A percentile compares a stretch with the other conserved stretches of the same genome.
phyloP scores from a whole-genome alignment of 2,329 filamentous ascomycete genomes.

The Ampelomyces quisqualis region DNA sequence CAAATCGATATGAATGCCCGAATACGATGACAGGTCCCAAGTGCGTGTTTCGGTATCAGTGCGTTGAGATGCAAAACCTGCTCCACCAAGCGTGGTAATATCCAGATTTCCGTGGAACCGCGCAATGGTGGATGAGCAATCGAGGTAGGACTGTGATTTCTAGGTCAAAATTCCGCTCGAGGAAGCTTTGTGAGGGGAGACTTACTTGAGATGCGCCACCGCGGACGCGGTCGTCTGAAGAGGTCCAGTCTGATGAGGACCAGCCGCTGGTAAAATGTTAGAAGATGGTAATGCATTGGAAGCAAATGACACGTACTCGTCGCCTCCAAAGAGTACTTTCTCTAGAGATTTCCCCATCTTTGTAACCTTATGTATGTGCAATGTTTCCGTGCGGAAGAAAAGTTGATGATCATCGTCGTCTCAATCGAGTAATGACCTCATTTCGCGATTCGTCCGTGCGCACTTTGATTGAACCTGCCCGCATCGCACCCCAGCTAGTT shows the following conservation, averaged over 20 bases:
- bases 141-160: conserved; percentile 49
- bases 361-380: neutral
- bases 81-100: conserved; percentile 72
- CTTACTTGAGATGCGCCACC: conserved; percentile 64
- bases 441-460: conserved; percentile 8
- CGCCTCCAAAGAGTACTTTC: conserved; percentile 33
- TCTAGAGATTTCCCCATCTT: conserved; percentile 1
- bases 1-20: conserved; percentile 61
- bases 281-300: neutral
- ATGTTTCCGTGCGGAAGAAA: neutral
- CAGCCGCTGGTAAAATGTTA: conserved; percentile 53
- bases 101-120: conserved; percentile 70
- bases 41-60: conserved; percentile 58
- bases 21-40: conserved; percentile 65
- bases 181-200: conserved; percentile 46
- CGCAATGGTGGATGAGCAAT: conserved; percentile 44
- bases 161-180: conserved; percentile 11
- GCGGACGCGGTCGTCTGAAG: conserved; percentile 74
- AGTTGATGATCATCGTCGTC: neutral
- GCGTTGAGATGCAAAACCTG: conserved; percentile 79
- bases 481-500: neutral
- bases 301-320: conserved; percentile 20
- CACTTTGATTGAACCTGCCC: neutral
- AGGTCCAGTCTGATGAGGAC: conserved; percentile 63
- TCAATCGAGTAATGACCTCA: conserved; percentile 14